Base-by-base conservation (phyloP, 805 yeast species). In the Pichia gijzeniarum region DNA sequence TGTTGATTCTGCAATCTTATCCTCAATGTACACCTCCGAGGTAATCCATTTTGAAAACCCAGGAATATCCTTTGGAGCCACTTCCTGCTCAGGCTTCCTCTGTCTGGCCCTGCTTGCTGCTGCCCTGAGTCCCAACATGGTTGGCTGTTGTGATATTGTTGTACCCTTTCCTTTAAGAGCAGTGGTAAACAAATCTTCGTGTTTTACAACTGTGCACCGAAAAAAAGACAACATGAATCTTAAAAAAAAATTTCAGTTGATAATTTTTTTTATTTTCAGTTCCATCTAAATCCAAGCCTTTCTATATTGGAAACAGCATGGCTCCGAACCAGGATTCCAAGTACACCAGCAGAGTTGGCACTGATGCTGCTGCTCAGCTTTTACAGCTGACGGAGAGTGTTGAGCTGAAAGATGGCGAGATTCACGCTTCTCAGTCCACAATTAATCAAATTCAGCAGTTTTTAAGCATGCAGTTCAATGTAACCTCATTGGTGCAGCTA, bases 31-130 rank as follows among this genome's bases (percentile, higher is more conserved):
- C 8, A 59, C 56, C 45, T 62, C 66, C 30, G 57, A 55, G 9
- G 62, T 62, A 39, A 62, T 54, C 67, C 67, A 62, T 46, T 61
- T 61, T 5, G 65, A 54, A 39, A 61, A 61, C 5, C 67, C 67
- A 1, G 67, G 67, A 6, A 62, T 47, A 7, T 44, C 47, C 9
- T 18, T 27, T 0, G 51, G 43, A 1, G 3, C 19, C 10, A 40
- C 44, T 3, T 13, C 41, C 18, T 39, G 43, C 4, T 45, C 42
- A 10, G 49, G 39, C 16, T 44, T 40, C 4, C 44, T 20, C 13
- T 44, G 46, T 17, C 43, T 49, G 27, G 46, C 48, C 41, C 50
- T 49, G 38, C 52, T 35, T 12, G 40, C 53, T 21, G 56, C 55
- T 19, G 59, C 58, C 44, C 51, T 54, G 41, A 60, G 45, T n/a